Base-by-base conservation (phyloP, 2,329 filamentous ascomycete species). In the Aspergillus tamarii region DNA sequence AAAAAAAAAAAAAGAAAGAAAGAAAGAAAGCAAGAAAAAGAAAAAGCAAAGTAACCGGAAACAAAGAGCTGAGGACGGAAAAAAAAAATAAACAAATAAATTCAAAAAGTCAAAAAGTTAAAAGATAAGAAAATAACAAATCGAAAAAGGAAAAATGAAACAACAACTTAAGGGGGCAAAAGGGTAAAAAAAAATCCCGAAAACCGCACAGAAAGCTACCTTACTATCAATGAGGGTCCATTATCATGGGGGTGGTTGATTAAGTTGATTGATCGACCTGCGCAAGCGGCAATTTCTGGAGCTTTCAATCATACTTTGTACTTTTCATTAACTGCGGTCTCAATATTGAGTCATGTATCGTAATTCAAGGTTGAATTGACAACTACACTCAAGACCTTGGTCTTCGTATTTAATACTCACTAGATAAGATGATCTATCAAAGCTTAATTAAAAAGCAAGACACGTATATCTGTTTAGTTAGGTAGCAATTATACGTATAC, bases 211-310 rank as follows among this genome's bases (percentile, higher is more conserved):
- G 30, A 53, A 28, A 34, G 26, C 26, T 26, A 39, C n/a, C 21
- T 14, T 36, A 39, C 32, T 55, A 36, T 39, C 52, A 21, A 54
- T 54, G 10, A 46, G 43, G 32, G 21, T 39, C 52, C 52, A 54
- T 54, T 36, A 54, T 39, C 32, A 54, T 32, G 52, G 52, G 52
- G 34, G 14, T 16, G 34, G 52, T 23, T 53, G 50, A 55, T 55
- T 55, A 55, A 55, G 52, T 55, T 55, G 52, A 55, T 36, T 54
- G 52, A 54, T 54, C 52, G 30, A 54, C 52, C 34, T 55, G 52
- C 32, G 52, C 32, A 55, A 55, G 52, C 52, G 52, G 52, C 52
- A 55, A 55, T 55, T 39, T 23, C 52, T 54, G 32, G 30, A 53
- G 50, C 50, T 53, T 11, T 53, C 50, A 53, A 53, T 32, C 46